A percentile compares a stretch with the other conserved stretches of the same genome.
Evolutionary conservation across 1,284 basidiomycete species (phyloP).

Genomic region (Inonotus hispidus): DNA sequence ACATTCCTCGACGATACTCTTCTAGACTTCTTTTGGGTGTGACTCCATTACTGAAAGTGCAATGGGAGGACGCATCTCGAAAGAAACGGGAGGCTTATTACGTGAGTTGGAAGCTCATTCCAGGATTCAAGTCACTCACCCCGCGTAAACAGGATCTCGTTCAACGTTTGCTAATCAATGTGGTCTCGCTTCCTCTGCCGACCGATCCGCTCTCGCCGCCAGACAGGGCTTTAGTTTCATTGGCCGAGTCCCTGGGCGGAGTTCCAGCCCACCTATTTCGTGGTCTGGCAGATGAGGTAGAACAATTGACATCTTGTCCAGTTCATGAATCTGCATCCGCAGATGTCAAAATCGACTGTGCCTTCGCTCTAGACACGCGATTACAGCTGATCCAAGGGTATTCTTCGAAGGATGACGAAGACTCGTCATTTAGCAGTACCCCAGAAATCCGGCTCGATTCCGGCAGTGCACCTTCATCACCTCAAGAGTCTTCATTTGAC

Average conservation of each 20-base stretch:
- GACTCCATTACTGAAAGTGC: constrained; percentile 49
- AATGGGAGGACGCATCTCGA: constrained; percentile 50
- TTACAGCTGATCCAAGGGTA: constrained; percentile 39
- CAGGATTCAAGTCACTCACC: not conserved
- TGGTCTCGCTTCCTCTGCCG: constrained; percentile 44
- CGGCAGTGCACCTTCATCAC: constrained; percentile 38
- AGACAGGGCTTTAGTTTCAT: constrained; percentile 46
- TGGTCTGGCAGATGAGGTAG: constrained; percentile 48
- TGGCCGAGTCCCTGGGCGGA: constrained; percentile 52
- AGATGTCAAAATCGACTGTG: constrained; percentile 43
- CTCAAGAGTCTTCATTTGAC: constrained; percentile 22
- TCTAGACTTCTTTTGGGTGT: constrained; percentile 59
- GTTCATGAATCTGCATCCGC: constrained; percentile 47
- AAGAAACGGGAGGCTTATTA: constrained; percentile 68
- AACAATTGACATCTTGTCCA: constrained; percentile 41
- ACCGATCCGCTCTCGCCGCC: constrained; percentile 35
- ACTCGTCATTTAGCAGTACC: constrained; percentile 25
- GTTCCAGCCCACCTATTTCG: constrained; percentile 49
- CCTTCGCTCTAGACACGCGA: constrained; percentile 48
- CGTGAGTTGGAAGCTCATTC: constrained; percentile 34
- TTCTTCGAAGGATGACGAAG: constrained; percentile 21
- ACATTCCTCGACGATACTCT: constrained; percentile 3
- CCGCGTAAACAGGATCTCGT: constrained; percentile 51
- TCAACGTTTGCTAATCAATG: constrained; percentile 51
- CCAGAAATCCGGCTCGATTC: constrained; percentile 45